Evolutionary conservation across 805 yeast species (phyloP).

Genomic region (Zygosaccharomyces rouxii): DNA sequence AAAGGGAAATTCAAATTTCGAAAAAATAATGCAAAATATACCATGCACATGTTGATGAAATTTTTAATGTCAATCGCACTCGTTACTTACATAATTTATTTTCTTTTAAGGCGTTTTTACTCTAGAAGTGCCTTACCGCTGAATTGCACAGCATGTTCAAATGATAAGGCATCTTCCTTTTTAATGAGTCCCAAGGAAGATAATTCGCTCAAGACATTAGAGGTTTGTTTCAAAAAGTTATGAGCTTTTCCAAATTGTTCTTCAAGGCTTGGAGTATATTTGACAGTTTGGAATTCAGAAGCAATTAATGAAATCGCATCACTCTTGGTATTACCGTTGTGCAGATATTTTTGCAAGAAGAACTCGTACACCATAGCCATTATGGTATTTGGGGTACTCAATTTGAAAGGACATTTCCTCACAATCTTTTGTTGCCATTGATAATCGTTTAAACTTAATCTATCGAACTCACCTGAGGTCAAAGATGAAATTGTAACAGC

Average conservation of each 20-base stretch:
- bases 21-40: not conserved
- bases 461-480: slow-evolving; percentile 55
- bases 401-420: slow-evolving; percentile 56
- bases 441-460: slow-evolving; percentile 41
- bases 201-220: slow-evolving; percentile 17
- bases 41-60: not conserved
- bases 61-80: slow-evolving; percentile 2
- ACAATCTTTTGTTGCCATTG: slow-evolving; percentile 58
- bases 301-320: slow-evolving; percentile 32
- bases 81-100: slow-evolving; percentile 11
- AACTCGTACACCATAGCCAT: slow-evolving; percentile 43
- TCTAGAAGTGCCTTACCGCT: slow-evolving; percentile 16
- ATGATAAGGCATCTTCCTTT: slow-evolving; percentile 20
- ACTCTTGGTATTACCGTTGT: slow-evolving; percentile 32
- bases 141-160: slow-evolving; percentile 27
- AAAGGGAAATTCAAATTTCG: not conserved
- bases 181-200: slow-evolving; percentile 20
- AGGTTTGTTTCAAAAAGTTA: slow-evolving; percentile 20
- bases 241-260: slow-evolving; percentile 28
- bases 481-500: slow-evolving; percentile 47
- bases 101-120: slow-evolving; percentile 1
- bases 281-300: slow-evolving; percentile 29
- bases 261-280: slow-evolving; percentile 28
- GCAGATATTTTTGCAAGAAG: slow-evolving; percentile 34
- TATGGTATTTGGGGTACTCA: slow-evolving; percentile 53